Evolutionary conservation across 768 basidiomycete species (phyloP).

Genomic region (Panellus pusillus): DNA sequence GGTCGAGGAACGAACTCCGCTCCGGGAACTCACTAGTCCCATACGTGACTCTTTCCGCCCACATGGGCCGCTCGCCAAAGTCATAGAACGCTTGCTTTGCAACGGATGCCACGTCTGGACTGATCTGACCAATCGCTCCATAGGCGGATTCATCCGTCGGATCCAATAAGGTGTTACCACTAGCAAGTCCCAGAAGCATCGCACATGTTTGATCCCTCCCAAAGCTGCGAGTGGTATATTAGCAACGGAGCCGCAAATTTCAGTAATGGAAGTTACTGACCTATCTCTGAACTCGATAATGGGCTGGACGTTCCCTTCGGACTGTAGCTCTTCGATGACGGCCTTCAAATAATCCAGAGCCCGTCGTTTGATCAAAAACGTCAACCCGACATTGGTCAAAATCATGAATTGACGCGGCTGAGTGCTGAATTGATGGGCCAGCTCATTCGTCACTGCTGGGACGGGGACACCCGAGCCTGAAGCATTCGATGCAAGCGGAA

Average conservation of each 20-base stretch:
- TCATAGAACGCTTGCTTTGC: slow-evolving; percentile 89
- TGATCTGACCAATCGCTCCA: slow-evolving; percentile 48
- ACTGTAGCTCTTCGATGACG: slow-evolving; percentile 79
- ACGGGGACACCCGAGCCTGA: slow-evolving; percentile 41
- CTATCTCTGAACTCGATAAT: slow-evolving; percentile 82
- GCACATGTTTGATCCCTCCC: slow-evolving; percentile 91
- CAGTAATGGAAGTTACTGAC: slow-evolving; percentile 36
- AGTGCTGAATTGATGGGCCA: slow-evolving; percentile 80
- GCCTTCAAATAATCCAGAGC: slow-evolving; percentile 83
- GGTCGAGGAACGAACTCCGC: not conserved
- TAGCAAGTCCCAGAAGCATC: slow-evolving; percentile 85
- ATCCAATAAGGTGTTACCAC: slow-evolving; percentile 81
- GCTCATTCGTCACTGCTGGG: slow-evolving; percentile 70
- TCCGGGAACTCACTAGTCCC: slow-evolving; percentile 56
- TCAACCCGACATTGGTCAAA: slow-evolving; percentile 83
- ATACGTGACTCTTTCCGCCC: slow-evolving; percentile 76
- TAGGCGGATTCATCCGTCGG: slow-evolving; percentile 48
- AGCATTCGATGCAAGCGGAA: slow-evolving; percentile 34
- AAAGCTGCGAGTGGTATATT: slow-evolving; percentile 51
- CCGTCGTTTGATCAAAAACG: slow-evolving; percentile 76
- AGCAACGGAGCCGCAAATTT: not conserved
- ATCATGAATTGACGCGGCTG: slow-evolving; percentile 80
- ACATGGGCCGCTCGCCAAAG: slow-evolving; percentile 79
- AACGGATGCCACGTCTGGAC: slow-evolving; percentile 62
- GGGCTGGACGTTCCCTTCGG: slow-evolving; percentile 73